A percentile compares a stretch with the other conserved stretches of the same genome.
Evolutionary conservation across 1,284 basidiomycete genomes (phyloP).

Genomic region (Trametes polyzona): DNA sequence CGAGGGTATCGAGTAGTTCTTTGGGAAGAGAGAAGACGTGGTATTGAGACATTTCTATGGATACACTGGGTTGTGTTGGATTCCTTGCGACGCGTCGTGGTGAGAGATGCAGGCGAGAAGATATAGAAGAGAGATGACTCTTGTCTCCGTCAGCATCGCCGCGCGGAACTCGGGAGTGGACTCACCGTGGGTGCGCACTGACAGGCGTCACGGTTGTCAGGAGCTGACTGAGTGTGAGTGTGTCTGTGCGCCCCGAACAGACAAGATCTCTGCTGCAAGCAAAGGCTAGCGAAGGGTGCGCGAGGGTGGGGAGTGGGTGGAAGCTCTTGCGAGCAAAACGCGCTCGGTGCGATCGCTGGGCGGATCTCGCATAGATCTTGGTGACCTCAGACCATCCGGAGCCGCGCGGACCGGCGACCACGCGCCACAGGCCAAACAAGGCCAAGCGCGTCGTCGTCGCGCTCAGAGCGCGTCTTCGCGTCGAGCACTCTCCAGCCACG

Average conservation of each 20-base stretch:
- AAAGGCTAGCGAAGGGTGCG: too few relatives aligned
- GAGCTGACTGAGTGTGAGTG: background rate
- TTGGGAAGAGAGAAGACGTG: constrained; percentile 51
- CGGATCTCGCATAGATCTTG: constrained; percentile 1
- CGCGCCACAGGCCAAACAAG: constrained; percentile 30
- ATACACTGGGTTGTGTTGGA: constrained; percentile 8
- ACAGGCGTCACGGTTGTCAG: background rate
- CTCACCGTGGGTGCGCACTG: constrained; percentile 21
- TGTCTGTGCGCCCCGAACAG: too few relatives aligned
- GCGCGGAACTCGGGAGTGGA: constrained; percentile 9
- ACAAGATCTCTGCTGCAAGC: too few relatives aligned
- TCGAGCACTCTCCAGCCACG: background rate
- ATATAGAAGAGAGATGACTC: constrained; percentile 11
- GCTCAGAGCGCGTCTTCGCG: constrained; percentile 11
- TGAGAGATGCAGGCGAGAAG: too few relatives aligned
- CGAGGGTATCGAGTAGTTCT: constrained; percentile 70
- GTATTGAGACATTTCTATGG: constrained; percentile 26
- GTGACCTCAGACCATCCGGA: constrained; percentile 6
- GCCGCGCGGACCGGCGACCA: background rate
- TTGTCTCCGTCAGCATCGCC: constrained; percentile 8
- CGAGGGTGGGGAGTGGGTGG: background rate
- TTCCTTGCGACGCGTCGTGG: background rate
- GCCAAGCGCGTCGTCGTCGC: constrained; percentile 32
- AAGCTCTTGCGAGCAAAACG: background rate
- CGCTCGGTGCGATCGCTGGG: background rate